Percentiles rank a stretch among this genome's conserved stretches.
Evolutionary conservation across 257 asterid genomes (phyloP).

Genomic region (Lithospermum erythrorhizon): DNA sequence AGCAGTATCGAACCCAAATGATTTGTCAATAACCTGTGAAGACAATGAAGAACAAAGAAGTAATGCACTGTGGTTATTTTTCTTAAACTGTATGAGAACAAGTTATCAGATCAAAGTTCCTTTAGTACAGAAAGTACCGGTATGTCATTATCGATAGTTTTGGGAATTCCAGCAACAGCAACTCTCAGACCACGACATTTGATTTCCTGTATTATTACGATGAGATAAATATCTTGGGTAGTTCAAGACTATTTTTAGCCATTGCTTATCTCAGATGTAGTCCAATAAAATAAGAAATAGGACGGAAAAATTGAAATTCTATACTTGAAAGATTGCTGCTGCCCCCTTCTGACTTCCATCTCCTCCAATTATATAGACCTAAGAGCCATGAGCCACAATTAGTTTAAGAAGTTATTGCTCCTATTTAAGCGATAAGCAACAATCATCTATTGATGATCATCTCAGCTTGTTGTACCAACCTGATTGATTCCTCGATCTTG

Average conservation of each 20-base stretch:
- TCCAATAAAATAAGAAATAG: background rate
- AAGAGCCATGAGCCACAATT: background rate
- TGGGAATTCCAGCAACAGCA: conserved; percentile 23
- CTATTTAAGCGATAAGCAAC: no score
- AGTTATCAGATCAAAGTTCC: background rate
- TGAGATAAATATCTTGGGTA: background rate
- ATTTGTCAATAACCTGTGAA: conserved; percentile 14
- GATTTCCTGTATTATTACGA: conserved; percentile 16
- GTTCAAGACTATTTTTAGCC: background rate
- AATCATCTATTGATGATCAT: background rate
- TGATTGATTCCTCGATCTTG: conserved; percentile 20
- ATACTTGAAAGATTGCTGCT: conserved; percentile 10
- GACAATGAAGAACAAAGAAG: background rate
- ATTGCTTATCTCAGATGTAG: background rate
- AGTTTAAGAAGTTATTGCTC: no score
- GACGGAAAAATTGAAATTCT: no score
- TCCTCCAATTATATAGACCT: conserved; percentile 21
- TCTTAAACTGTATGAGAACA: background rate
- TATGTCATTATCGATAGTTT: conserved; percentile 25
- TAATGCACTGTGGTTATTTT: no score
- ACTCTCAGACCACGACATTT: conserved; percentile 20
- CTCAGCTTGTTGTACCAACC: background rate
- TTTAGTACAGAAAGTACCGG: conserved; percentile 7
- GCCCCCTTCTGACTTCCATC: conserved; percentile 20
- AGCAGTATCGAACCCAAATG: conserved; percentile 15